Evolutionary conservation across 352 stramenopile species (phyloP), one percentile per base, ranked within the genome.

Genomic region (Globisporangium nagaii): DNA sequence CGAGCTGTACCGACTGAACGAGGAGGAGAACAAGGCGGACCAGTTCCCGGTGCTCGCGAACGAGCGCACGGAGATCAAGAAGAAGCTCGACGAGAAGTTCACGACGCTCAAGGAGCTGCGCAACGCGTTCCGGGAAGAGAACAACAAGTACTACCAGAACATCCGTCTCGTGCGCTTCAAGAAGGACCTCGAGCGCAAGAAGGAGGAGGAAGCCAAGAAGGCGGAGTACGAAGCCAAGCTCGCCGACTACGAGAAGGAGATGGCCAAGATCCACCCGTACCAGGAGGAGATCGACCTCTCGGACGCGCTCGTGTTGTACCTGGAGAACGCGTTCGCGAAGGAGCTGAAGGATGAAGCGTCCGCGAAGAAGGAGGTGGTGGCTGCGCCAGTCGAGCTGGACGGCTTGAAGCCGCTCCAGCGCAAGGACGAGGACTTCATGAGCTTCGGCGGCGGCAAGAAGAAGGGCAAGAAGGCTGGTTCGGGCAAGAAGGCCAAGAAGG

Each of bases 281-380:
- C 93, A 98, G 73, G 90, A 98, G 62, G 93, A 99, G 65, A 95
- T 98, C 78, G 88, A 95, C 62, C 75, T 99, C 8, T 98, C 93
- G 60, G 93, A 98, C 57, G 96, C 93, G 42, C 77, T 99, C 12
- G 79, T 96, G 1, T 70, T 84, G 19, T 98, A 97, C 70, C 65
- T 99, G 42, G 87, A 97, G 59, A 95, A 88, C 49, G 95, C 78
- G 17, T 98, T 97, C 65, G 60, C 70, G 42, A 94, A 92, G 65
- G 84, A 94, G 52, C 70, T 92, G 34, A 87, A 88, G 59, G 70
- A 84, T 3, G 66, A 70, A 3, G 60, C 69, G 20, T 48, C 60
- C 20, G 63, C 87, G 13, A 75, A 75, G 42, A 60, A 66, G 9
- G 65, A 73, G n/a, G 65, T 63, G 37, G 46, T 60, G 22, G 56